Percentiles rank a stretch among this genome's conserved stretches.
Evolutionary conservation across 164 flowering plant species (phyloP).

Genomic region (Pachysandra terminalis): DNA sequence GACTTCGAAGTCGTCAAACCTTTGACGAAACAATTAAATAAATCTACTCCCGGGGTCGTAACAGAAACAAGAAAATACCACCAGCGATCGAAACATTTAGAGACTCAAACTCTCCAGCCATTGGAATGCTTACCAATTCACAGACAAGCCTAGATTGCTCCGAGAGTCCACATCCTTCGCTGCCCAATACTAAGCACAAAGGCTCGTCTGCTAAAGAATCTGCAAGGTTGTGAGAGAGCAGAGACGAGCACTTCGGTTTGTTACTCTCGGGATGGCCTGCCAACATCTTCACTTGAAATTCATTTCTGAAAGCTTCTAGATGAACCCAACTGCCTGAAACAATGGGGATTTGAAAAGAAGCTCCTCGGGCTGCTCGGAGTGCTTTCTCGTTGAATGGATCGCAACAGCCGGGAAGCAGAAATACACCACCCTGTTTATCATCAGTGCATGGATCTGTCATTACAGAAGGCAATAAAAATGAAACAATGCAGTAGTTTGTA

Average conservation of each 20-base stretch:
- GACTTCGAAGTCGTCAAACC: no score
- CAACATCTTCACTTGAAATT: conserved; percentile 57
- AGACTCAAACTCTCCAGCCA: conserved; percentile 82
- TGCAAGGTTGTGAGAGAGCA: conserved; percentile 41
- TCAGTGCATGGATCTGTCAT: not conserved
- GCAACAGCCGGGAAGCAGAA: conserved; percentile 89
- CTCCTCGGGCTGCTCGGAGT: conserved; percentile 84
- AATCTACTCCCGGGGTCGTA: conserved; percentile 31
- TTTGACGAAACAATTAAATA: conserved; percentile 1
- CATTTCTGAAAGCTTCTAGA: conserved; percentile 40
- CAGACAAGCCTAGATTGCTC: conserved; percentile 44
- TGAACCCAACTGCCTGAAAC: conserved; percentile 74
- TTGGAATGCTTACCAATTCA: conserved; percentile 79
- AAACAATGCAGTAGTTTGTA: no score
- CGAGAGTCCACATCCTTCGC: conserved; percentile 90
- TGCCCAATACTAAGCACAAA: conserved; percentile 75
- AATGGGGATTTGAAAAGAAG: conserved; percentile 83
- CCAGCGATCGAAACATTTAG: conserved; percentile 97
- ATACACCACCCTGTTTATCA: conserved; percentile 60
- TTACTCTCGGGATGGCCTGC: conserved; percentile 67
- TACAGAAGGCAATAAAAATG: not conserved
- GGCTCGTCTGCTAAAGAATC: conserved; percentile 42
- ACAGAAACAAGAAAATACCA: conserved; percentile 82
- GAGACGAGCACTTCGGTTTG: conserved; percentile 19
- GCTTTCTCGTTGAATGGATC: conserved; percentile 95